Percentiles rank a stretch among this genome's conserved stretches.
phyloP scores from a whole-genome alignment of 495 filamentous ascomycete species.

The Trichocladium antarcticum region DNA sequence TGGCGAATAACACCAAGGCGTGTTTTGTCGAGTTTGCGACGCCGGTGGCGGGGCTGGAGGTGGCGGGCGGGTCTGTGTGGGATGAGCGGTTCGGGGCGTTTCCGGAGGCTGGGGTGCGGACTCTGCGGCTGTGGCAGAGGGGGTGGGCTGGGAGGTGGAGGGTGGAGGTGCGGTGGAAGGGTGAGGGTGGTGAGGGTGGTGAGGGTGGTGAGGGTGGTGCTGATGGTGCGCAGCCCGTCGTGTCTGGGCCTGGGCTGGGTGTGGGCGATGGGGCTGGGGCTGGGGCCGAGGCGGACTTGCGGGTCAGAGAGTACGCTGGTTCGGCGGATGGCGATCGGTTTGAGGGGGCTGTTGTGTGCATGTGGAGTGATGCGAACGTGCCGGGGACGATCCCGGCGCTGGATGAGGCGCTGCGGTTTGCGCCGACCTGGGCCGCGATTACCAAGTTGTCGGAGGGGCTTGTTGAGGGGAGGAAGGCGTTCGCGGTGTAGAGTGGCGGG shows the following conservation, averaged over 20 bases:
- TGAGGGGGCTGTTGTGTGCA: slow-evolving; percentile 62
- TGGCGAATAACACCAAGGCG: slow-evolving; percentile 25
- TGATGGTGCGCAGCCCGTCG: no score
- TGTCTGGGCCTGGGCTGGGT: no score
- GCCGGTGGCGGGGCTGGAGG: slow-evolving; percentile 20
- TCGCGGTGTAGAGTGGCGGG: slow-evolving; percentile 20
- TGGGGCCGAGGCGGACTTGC: slow-evolving; percentile 22
- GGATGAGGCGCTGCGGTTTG: slow-evolving; percentile 66
- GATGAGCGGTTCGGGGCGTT: slow-evolving; percentile 60
- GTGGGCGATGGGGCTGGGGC: slow-evolving; percentile 11
- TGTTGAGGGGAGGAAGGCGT: slow-evolving; percentile 55
- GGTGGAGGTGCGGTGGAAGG: slow-evolving; percentile 61
- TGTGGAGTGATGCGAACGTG: slow-evolving; percentile 80
- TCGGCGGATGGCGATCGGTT: slow-evolving; percentile 26
- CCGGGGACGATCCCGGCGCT: slow-evolving; percentile 67
- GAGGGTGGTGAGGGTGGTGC: not conserved
- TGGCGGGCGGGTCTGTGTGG: slow-evolving; percentile 38
- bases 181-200: not conserved
- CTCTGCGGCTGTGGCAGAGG: slow-evolving; percentile 42
- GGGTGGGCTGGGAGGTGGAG: slow-evolving; percentile 65
- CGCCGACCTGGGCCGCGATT: slow-evolving; percentile 66
- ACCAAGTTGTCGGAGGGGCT: slow-evolving; percentile 68
- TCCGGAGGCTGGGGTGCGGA: slow-evolving; percentile 38
- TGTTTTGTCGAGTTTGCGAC: slow-evolving; percentile 25
- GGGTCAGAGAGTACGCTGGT: slow-evolving; percentile 11